phyloP scores from a whole-genome alignment of 768 basidiomycete genomes.

The Glaciozyma antarctica region DNA sequence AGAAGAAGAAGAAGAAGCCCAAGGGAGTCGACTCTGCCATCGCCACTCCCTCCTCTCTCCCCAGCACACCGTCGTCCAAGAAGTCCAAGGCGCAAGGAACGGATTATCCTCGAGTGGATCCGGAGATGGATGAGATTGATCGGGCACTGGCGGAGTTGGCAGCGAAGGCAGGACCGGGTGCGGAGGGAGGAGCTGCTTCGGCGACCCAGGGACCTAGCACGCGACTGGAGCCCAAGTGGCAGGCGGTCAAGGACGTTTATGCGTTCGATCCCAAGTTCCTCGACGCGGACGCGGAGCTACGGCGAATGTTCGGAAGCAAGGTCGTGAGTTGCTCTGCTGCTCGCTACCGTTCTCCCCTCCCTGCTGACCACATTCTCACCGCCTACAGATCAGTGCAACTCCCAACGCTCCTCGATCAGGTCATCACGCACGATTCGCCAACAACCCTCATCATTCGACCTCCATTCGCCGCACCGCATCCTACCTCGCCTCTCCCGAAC shows the following conservation, averaged over 20 bases:
- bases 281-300: constrained; percentile 81
- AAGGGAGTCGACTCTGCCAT: neutral
- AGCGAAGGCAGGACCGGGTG: constrained; percentile 15
- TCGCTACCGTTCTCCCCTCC: constrained; percentile 37
- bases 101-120: constrained; percentile 39
- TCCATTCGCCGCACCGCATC: constrained; percentile 19
- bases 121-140: constrained; percentile 72
- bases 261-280: constrained; percentile 71
- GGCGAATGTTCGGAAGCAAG: constrained; percentile 84
- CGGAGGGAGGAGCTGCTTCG: neutral
- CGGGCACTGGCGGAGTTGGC: constrained; percentile 68
- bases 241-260: constrained; percentile 45
- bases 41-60: neutral
- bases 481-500: constrained; percentile 16
- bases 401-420: constrained; percentile 23
- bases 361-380: constrained; percentile 16
- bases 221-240: constrained; percentile 21
- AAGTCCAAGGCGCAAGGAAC: neutral
- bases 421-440: constrained; percentile 29
- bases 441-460: constrained; percentile 34
- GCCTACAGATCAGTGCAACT: constrained; percentile 7
- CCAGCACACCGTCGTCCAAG: neutral
- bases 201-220: neutral
- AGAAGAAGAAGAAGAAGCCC: constrained; percentile 39
- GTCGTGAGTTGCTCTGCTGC: constrained; percentile 50